Evolutionary conservation across 176 grass and related monocot species (phyloP), one percentile per base, ranked within the genome.

Genomic region (Oryza longistaminata): DNA sequence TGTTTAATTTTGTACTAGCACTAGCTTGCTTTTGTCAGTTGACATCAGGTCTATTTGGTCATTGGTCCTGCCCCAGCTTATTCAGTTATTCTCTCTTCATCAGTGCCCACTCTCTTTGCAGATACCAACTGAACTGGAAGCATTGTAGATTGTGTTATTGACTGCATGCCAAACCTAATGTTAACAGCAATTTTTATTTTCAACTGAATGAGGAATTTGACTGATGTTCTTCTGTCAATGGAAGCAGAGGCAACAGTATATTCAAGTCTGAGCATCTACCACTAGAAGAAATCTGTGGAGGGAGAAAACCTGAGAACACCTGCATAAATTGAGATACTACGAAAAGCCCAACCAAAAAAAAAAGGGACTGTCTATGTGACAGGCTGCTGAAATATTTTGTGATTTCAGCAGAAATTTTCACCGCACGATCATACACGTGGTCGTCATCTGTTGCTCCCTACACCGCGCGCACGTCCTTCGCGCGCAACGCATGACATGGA

Each of bases 221-320:
- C 24, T 77, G 66, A 34, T 33, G 70, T 34, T 73, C 44, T 22
- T 82, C 35, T 16, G 72, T 53, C 42, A 66, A 58, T 53, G 72
- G 26, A 66, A 67, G 13, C 1, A 79, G 29, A 5, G 8, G 27
- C 3, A 83, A 65, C n/a, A 40, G 43, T 80, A 66, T 16, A 68
- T 74, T 26, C 64, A 85, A 70, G 14, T 42, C 6, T 25, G 40
- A 49, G 26, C 62, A 86, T 82, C 60, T 86, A 74, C 76, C 60
- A 83, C n/a, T 74, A 86, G 24, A 86, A 58, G 2, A 8, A 86
- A 77, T 45, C 22, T 58, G 11, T 29, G 9, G 25, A 35, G 40
- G 21, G 15, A 26, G 82, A 53, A 31, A 9, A 76, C 81, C 24
- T 37, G 39, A 73, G 73, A 72, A 29, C 58, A 67, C 33, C 73